These are phyloP conservation scores for Aspergillus steynii DNA, from an alignment of 495 filamentous ascomycete species.

Conservation along the genomic window DNA sequence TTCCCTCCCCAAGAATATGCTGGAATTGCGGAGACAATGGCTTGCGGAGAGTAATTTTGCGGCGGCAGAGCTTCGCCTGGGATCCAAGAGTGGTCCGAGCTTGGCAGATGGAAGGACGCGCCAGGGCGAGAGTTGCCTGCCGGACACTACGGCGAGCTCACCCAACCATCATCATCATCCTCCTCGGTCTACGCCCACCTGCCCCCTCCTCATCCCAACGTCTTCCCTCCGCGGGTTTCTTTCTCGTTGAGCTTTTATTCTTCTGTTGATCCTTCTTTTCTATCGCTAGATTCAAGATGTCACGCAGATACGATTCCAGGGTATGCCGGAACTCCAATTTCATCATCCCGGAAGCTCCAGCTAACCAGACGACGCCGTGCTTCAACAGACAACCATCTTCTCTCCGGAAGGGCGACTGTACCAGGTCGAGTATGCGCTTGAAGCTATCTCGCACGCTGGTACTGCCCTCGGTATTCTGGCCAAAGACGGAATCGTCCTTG, in stretches of 20 bases:
- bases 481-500: conserved; percentile 96
- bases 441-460: conserved; percentile 97
- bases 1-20: not conserved
- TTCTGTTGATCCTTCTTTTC: conserved; percentile 14
- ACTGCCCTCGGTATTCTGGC: conserved; percentile 95
- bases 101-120: conserved; percentile 47
- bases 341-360: conserved; percentile 37
- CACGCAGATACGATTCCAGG: conserved; percentile 96
- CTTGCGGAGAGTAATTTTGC: conserved; percentile 13
- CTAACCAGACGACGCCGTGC: conserved; percentile 47
- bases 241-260: conserved; percentile 1
- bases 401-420: conserved; percentile 97
- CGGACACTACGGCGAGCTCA: conserved; percentile 30
- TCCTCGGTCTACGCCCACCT: conserved; percentile 29
- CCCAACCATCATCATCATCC: conserved; percentile 27
- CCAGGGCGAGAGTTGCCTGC: conserved; percentile 49
- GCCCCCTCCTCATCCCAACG: conserved; percentile 22
- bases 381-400: conserved; percentile 92
- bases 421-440: conserved; percentile 98
- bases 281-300: conserved; percentile 62
- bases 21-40: not conserved
- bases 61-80: conserved; percentile 22
- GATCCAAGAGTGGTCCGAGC: conserved; percentile 46
- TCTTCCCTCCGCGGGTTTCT: conserved; percentile 10
- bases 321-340: conserved; percentile 51